Conservation (phyloP, 2,329 filamentous ascomycete genomes). For the Cercospora brassicicola region DNA sequence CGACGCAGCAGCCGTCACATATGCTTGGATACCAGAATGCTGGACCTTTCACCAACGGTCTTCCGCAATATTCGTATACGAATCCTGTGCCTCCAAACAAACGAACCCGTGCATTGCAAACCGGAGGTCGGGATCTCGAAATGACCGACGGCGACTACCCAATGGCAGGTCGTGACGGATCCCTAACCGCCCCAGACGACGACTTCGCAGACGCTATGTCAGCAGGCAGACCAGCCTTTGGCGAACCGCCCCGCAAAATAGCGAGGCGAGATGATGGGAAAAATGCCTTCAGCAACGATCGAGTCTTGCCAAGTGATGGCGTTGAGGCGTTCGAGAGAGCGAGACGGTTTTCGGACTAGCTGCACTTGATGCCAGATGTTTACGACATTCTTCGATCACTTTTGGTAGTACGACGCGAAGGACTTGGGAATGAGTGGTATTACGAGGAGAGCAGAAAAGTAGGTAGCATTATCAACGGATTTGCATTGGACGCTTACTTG, state of each 20-base stretch:
- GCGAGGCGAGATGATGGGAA: neutral
- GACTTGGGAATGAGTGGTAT: neutral
- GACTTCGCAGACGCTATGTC: neutral
- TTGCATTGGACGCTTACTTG: neutral
- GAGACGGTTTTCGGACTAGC: neutral
- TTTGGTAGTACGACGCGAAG: neutral
- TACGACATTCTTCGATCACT: neutral
- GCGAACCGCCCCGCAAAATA: neutral
- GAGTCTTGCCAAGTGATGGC: conserved; percentile 18
- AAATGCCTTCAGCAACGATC: neutral
- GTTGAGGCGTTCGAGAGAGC: conserved; percentile 2
- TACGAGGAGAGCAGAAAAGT: neutral
- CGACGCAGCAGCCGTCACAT: neutral
- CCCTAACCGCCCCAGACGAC: neutral
- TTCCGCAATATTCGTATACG: neutral
- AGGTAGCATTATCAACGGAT: neutral
- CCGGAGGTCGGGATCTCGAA: neutral
- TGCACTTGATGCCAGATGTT: neutral
- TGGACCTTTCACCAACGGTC: neutral
- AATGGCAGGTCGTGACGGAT: neutral
- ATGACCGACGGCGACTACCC: neutral
- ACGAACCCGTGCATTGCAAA: neutral
- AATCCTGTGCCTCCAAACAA: neutral
- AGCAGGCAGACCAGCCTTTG: neutral
- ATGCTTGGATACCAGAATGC: neutral